Evolutionary conservation across 805 yeast genomes (phyloP).

Genomic region (Metschnikowia henanensis): DNA sequence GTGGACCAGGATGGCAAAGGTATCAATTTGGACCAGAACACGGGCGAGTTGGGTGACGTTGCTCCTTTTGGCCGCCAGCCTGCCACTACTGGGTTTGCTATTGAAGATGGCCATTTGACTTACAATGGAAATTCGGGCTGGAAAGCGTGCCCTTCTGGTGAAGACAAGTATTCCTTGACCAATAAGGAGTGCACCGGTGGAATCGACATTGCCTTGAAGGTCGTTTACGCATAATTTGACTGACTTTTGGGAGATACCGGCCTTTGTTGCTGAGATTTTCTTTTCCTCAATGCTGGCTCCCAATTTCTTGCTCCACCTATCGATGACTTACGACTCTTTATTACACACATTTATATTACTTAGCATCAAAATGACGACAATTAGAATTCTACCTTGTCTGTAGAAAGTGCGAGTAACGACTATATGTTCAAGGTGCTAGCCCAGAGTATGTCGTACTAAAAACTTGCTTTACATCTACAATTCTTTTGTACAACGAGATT

Average conservation of each 20-base stretch:
- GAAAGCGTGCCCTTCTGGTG: slow-evolving; percentile 38
- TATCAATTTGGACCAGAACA: slow-evolving; percentile 26
- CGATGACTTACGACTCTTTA: too few species aligned
- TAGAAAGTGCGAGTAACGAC: too few species aligned
- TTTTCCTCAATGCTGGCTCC: too few species aligned
- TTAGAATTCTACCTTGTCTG: too few species aligned
- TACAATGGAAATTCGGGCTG: slow-evolving; percentile 35
- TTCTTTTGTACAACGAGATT: too few species aligned
- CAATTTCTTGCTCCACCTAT: too few species aligned
- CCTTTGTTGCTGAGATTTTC: too few species aligned
- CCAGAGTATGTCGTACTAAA: too few species aligned
- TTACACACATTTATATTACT: too few species aligned
- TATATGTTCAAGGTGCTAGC: too few species aligned
- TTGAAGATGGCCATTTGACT: slow-evolving; percentile 36
- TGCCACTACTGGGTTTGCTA: slow-evolving; percentile 40
- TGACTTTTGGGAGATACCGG: neutral
- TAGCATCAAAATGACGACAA: too few species aligned
- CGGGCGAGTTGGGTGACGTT: slow-evolving; percentile 35
- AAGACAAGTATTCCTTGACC: slow-evolving; percentile 24
- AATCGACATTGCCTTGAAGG: slow-evolving; percentile 26
- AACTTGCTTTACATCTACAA: too few species aligned
- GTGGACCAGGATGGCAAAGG: slow-evolving; percentile 32
- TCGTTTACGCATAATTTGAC: slow-evolving; percentile 14
- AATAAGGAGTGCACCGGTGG: slow-evolving; percentile 30
- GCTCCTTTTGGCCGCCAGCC: slow-evolving; percentile 32